Base-by-base conservation (phyloP, 2,329 filamentous ascomycete species). In the Fusarium pseudograminearum region DNA sequence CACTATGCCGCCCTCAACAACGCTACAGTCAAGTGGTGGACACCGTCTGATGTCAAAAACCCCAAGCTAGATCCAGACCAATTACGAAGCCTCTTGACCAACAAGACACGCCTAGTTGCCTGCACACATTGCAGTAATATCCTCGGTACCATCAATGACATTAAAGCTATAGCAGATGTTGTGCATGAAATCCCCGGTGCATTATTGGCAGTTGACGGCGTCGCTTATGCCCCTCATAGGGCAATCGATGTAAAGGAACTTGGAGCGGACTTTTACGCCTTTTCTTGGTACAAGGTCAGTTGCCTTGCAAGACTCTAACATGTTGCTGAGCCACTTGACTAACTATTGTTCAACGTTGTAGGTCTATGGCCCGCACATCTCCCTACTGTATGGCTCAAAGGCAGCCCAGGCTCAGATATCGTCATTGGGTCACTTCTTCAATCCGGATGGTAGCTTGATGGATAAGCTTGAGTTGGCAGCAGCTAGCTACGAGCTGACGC, bases 191-290 rank as follows among this genome's bases (percentile, higher is more conserved):
- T 54, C 2, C 51, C 51, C 4, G 51, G 51, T 2, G 40, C 51
- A 2, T 28, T 54, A 2, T 5, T 54, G 28, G 38, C 38, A 34
- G 51, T 44, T 2, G 51, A 54, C 11, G 51, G 51, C 15, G 51
- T 54, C 20, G 51, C 51, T 5, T 54, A 54, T n/a, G 51, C 51
- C 28, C 51, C 51, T 44, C 51, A 54, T 54, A 20, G 51, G 20
- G 51, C 38, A 3, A 8, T 54, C 7, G 51, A 54, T 11, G 51
- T 54, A 24, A 44, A 54, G 51, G 40, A 54, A 20, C 40, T 54
- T 5, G 51, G 51, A 24, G 51, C 51, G 2, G 51, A 54, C 30
- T 54, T 54, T 54, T 54, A 54, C 31, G 51, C 51, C 20, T 54
- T 54, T 1, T 54, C 51, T 2, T 54, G 51, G 51, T 54, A 54